Percentiles rank a stretch among this genome's conserved stretches.
These are phyloP conservation scores for Fraxinus greggii DNA, from an alignment of 305 asterid species.

Conservation along the genomic window DNA sequence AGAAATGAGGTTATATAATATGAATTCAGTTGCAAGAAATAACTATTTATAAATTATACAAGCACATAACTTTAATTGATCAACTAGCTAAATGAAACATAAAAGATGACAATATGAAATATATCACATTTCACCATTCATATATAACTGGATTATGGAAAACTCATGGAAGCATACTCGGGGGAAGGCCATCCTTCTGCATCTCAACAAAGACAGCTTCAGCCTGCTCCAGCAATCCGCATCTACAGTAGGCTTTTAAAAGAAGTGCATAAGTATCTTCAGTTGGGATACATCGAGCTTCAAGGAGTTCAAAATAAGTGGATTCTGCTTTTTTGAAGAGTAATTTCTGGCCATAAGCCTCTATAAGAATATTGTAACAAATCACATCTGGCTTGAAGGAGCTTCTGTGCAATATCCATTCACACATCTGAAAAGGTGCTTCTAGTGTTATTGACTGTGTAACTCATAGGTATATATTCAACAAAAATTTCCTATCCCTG, in stretches of 20 bases:
- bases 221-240: constrained; percentile 60
- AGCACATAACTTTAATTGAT: neutral
- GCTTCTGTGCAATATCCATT: constrained; percentile 72
- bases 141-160: constrained; percentile 6
- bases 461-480: neutral
- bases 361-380: constrained; percentile 83
- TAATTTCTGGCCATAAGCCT: constrained; percentile 70
- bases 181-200: constrained; percentile 54
- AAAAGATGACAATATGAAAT: neutral
- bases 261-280: constrained; percentile 89
- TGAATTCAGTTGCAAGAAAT: neutral
- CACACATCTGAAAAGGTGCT: constrained; percentile 54
- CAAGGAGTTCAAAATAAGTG: constrained; percentile 52
- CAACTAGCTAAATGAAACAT: neutral
- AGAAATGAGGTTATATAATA: neutral
- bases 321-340: constrained; percentile 64
- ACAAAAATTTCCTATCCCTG: neutral
- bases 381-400: constrained; percentile 73
- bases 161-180: constrained; percentile 42
- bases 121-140: neutral
- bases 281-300: constrained; percentile 55
- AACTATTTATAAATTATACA: neutral
- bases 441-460: constrained; percentile 15
- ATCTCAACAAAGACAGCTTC: constrained; percentile 76
- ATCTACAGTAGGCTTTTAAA: constrained; percentile 61